A percentile compares a stretch with the other conserved stretches of the same genome.
Evolutionary conservation across 306 rosid genomes (phyloP).

Genomic region (Medicago arabica): DNA sequence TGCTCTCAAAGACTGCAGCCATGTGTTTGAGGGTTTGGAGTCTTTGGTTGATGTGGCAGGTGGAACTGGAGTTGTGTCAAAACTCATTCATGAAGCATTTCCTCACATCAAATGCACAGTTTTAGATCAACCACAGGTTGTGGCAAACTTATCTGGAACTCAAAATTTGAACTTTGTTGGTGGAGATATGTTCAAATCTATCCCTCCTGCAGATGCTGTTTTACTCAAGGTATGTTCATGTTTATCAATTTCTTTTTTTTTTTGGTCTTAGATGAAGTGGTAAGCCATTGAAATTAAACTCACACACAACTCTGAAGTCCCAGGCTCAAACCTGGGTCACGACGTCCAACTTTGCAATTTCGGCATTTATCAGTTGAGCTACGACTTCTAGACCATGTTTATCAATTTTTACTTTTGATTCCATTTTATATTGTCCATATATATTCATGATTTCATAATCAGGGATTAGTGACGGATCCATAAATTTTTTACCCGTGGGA

Average conservation of each 20-base stretch:
- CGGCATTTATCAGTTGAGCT: no score
- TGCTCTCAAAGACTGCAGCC: background rate
- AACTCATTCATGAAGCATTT: conserved; percentile 46
- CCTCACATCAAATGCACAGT: conserved; percentile 58
- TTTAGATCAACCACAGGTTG: conserved; percentile 55
- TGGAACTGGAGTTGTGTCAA: conserved; percentile 1
- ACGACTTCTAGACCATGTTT: no score
- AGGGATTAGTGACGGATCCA: no score
- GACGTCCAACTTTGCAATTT: no score
- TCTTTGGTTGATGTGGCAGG: background rate
- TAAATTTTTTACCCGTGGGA: no score
- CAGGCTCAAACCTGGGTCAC: no score
- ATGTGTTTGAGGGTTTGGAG: background rate
- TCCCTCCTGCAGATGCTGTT: conserved; percentile 59
- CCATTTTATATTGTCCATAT: no score
- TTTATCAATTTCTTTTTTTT: background rate
- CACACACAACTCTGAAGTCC: no score
- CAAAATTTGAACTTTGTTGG: conserved; percentile 55
- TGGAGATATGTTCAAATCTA: conserved; percentile 57
- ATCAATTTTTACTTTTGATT: no score
- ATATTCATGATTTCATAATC: no score
- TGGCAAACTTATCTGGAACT: conserved; percentile 35
- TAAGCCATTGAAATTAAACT: no score
- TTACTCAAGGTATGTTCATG: conserved; percentile 48
- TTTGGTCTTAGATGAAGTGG: no score